phyloP scores from a whole-genome alignment of 768 basidiomycete genomes.

The Megacollybia marginata region DNA sequence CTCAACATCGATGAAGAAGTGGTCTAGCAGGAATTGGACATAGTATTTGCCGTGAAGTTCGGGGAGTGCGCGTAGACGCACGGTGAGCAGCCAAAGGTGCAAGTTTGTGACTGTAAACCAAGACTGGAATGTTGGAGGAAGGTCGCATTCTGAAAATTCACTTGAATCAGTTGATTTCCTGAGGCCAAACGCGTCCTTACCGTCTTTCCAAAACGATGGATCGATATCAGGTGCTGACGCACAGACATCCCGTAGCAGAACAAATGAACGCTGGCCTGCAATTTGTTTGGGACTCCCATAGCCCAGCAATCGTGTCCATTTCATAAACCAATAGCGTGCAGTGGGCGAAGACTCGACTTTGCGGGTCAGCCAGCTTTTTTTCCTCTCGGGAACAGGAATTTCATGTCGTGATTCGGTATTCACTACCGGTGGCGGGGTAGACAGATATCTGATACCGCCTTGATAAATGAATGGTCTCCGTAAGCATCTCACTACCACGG shows the following conservation, averaged over 20 bases:
- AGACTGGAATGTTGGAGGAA: constrained; percentile 92
- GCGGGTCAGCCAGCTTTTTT: constrained; percentile 49
- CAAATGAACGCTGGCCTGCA: constrained; percentile 51
- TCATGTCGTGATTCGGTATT: background rate
- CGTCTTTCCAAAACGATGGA: constrained; percentile 54
- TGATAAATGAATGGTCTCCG: too few relatives aligned
- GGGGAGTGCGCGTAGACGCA: constrained; percentile 81
- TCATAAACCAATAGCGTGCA: constrained; percentile 37
- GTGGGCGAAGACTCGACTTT: constrained; percentile 43
- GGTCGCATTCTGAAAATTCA: constrained; percentile 53
- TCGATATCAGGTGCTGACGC: constrained; percentile 53
- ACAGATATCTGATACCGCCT: too few relatives aligned
- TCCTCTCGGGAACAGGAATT: constrained; percentile 5
- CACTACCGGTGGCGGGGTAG: too few relatives aligned
- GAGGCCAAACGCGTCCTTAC: constrained; percentile 26
- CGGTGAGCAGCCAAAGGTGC: constrained; percentile 86
- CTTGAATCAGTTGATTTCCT: background rate
- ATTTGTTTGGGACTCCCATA: constrained; percentile 56
- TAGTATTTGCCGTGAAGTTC: constrained; percentile 55
- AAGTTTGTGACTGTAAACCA: constrained; percentile 94
- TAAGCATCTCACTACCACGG: too few relatives aligned
- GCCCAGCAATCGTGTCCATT: constrained; percentile 44
- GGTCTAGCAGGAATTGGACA: constrained; percentile 81
- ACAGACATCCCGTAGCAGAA: constrained; percentile 51
- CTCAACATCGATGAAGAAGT: constrained; percentile 93